A percentile compares a stretch with the other conserved stretches of the same genome.
phyloP scores from a whole-genome alignment of 2,329 filamentous ascomycete species.

The Cordyceps cateniannulata region DNA sequence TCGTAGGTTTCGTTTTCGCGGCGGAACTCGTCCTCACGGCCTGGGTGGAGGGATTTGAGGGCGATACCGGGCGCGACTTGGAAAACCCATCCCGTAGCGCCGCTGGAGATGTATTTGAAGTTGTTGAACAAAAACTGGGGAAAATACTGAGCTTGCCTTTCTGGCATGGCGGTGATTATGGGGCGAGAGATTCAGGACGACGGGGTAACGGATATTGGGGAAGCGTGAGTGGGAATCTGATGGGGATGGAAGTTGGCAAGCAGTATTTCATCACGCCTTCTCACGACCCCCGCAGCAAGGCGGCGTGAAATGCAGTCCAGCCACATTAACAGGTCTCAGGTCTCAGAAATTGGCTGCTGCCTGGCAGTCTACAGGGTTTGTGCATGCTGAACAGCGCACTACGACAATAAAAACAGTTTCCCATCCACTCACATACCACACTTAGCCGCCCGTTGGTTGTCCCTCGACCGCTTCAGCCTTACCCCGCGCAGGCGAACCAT shows the following conservation, averaged over 20 bases:
- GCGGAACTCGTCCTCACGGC: neutral
- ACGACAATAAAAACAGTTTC: too few species aligned
- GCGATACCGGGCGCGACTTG: slow-evolving; percentile 2
- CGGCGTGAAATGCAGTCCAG: too few species aligned
- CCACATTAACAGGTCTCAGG: too few species aligned
- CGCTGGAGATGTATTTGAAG: neutral
- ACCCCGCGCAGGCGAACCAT: too few species aligned
- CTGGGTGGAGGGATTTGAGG: neutral
- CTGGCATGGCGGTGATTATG: neutral
- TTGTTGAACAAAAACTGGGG: neutral
- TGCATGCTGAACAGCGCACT: too few species aligned
- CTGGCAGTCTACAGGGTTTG: too few species aligned
- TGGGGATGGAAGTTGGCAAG: neutral
- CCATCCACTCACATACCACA: too few species aligned
- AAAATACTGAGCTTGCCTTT: neutral
- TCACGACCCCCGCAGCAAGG: too few species aligned
- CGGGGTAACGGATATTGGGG: neutral
- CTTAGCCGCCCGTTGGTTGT: too few species aligned
- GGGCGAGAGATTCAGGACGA: neutral
- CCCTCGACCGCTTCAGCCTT: too few species aligned
- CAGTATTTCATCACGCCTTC: too few species aligned
- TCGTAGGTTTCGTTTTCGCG: slow-evolving; percentile 1
- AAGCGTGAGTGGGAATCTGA: neutral
- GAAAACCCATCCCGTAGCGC: slow-evolving; percentile 4
- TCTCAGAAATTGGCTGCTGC: too few species aligned